These are phyloP conservation scores for Chalara sp. DNA, from an alignment of 2,329 filamentous ascomycete species.

Conservation along the genomic window DNA sequence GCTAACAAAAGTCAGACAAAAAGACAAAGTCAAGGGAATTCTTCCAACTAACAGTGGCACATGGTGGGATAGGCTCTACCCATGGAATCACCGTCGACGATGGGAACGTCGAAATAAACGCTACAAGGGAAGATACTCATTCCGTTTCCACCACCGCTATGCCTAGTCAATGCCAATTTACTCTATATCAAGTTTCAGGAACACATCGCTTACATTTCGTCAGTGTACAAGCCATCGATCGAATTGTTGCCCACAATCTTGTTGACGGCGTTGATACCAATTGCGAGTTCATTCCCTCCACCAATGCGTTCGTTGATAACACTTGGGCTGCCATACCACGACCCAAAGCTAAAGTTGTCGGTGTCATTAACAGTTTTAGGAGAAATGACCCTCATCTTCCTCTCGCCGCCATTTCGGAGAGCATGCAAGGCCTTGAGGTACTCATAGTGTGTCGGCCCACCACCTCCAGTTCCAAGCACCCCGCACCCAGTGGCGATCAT, in stretches of 20 bases:
- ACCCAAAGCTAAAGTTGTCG: constrained; percentile 36
- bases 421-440: constrained; percentile 36
- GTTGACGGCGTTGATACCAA: no score
- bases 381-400: constrained; percentile 34
- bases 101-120: constrained; percentile 29
- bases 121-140: constrained; percentile 23
- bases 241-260: no score
- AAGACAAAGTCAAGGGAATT: no score
- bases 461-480: constrained; percentile 40
- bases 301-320: constrained; percentile 35
- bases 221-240: no score
- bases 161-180: no score
- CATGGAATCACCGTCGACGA: constrained; percentile 39
- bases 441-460: constrained; percentile 37
- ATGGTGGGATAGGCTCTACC: constrained; percentile 38
- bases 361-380: constrained; percentile 36
- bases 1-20: no score
- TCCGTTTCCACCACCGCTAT: constrained; percentile 32
- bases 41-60: constrained; percentile 26
- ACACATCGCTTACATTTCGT: constrained; percentile 13
- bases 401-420: constrained; percentile 27
- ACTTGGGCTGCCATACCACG: constrained; percentile 36
- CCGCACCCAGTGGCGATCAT: constrained; percentile 41
- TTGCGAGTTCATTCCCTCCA: constrained; percentile 25
- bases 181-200: constrained; percentile 31